Base-by-base conservation (phyloP, 371 early-diverging fungal species). In the Mortierella sp. region DNA sequence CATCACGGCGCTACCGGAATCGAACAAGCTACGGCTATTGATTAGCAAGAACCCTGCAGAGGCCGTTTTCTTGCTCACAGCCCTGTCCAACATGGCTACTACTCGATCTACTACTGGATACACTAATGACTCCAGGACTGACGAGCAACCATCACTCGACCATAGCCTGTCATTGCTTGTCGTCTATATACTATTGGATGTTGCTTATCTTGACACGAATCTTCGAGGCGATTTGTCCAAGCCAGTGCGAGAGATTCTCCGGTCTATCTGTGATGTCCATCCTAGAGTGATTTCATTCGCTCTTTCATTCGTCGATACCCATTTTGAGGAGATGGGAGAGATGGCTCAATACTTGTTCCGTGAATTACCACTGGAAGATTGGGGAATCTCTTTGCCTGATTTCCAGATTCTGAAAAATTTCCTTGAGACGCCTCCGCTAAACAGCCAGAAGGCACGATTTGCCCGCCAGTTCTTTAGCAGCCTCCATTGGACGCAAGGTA, bases 291-390 rank as follows among this genome's bases (percentile, higher is more conserved):
- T 86, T 1, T 85, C 87, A 0, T 71, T 85, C 2, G 57, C 87
- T 1, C 74, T 89, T 21, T 81, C 81, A 1, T 85, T 86, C 83
- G 84, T 87, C 0, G 81, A 73, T 16, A 66, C 67, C 7, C 68
- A 88, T 52, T 85, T 87, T 23, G 59, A 73, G 7, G 68, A 68
- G 0, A 86, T 89, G 81, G 84, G 84, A 21, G 75, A 82, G 1
- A 86, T 85, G 86, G 83, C 86, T 1, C 72, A 87, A 7, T 88
- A 86, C 53, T 62, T 89, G 9, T 89, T 89, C 68, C 84, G 80
- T 1, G 84, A 84, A 7, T 62, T 89, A 18, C 83, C 83, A 1
- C 45, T 89, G 12, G 63, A 77, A 7, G 66, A 81, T 47, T 89
- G 89, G 89, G 43, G 43, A 7, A 60, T 86, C 5, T 62, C 82